Base-by-base conservation (phyloP, 306 rosid genomes). In the Parietaria judaica region DNA sequence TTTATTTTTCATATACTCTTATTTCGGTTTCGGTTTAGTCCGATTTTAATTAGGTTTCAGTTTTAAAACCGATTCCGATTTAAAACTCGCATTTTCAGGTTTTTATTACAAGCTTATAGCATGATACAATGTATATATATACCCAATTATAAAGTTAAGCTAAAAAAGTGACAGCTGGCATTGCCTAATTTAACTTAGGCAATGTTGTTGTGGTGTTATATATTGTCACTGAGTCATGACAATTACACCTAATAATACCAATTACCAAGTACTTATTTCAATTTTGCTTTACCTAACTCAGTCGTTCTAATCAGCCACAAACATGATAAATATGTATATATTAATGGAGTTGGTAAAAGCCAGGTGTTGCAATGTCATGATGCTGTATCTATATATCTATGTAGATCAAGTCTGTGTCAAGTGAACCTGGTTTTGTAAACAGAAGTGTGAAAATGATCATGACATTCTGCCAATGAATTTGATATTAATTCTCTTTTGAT, bases 401-500 rank as follows among this genome's bases (percentile, higher is more conserved):
- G 9, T 41, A 41, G 6, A 41, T 41, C 9, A 41, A 41, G 9
- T 41, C 45, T 41, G 45, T 41, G 45, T 41, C 45, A 23, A 45
- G 49, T 52, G 68, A 53, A 46, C 58, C 51, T 51, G 44, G 76
- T 70, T 64, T 51, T 57, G 66, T 36, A 39, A 64, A 67, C 64
- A 64, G 35, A 63, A 56, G 3, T 10, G 13, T 36, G 39, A 70
- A 64, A 73, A 65, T 14, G 68, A 78, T 36, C n/a, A 49, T 53
- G 77, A 76, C 79, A 23, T 51, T 9, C 52, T 70, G 67, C 73
- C 68, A 60, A 64, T 47, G 67, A 58, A 53, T 12, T 23, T 39
- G 64, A 58, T 45, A 56, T 75, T 15, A 55, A 56, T 15, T 1
- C 54, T 6, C 38, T 47, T 46, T 23, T 23, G 31, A 23, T 23